phyloP scores from a whole-genome alignment of 2,329 filamentous ascomycete species.

The Colletotrichum sp. region DNA sequence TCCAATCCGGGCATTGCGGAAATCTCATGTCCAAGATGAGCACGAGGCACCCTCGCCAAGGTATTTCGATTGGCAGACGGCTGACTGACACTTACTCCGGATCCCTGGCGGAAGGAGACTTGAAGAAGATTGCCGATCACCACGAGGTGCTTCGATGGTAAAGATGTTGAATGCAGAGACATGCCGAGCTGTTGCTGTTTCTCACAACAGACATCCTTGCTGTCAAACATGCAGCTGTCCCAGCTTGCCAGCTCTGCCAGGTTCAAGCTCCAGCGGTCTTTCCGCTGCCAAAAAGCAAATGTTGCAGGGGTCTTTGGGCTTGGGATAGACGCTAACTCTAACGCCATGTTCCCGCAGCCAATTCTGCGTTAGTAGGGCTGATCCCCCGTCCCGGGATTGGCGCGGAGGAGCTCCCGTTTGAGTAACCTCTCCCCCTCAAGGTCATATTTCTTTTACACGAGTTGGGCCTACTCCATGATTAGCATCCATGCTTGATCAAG shows the following conservation, averaged over 20 bases:
- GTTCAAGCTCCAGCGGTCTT: background rate
- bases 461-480: background rate
- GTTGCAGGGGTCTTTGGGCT: background rate
- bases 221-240: background rate
- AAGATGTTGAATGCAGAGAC: background rate
- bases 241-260: background rate
- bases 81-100: background rate
- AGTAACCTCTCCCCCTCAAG: background rate
- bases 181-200: background rate
- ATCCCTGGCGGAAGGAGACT: background rate
- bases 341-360: background rate
- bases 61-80: background rate
- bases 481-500: background rate
- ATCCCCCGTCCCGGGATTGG: background rate
- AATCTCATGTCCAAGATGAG: background rate
- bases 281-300: background rate
- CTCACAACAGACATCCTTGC: background rate
- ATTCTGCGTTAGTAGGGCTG: constrained; percentile 10
- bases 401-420: background rate
- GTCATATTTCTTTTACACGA: background rate
- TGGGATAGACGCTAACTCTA: background rate
- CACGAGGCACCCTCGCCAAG: background rate
- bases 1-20: background rate
- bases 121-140: background rate
- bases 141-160: background rate